Evolutionary conservation across 2,329 filamentous ascomycete species (phyloP), one percentile per base, ranked within the genome.

Genomic region (Apiospora arundinis): DNA sequence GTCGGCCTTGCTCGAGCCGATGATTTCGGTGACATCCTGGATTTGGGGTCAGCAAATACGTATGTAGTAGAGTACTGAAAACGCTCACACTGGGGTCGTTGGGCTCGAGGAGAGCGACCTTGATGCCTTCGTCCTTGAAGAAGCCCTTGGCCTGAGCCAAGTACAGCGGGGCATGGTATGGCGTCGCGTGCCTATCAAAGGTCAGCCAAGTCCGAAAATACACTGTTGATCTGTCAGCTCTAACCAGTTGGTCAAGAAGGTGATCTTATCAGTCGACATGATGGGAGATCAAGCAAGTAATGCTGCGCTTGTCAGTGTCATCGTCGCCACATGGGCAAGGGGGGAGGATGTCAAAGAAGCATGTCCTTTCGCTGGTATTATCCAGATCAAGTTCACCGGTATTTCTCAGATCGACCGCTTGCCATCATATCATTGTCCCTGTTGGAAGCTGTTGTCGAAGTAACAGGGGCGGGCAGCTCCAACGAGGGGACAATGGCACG

Each of bases 291-390:
- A 83, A 81, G 79, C 76, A 76, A 79, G 78, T n/a, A 80, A 6
- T 85, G 90, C 63, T 63, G 70, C 49, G 44, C 18, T n/a, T 32
- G n/a, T 69, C 46, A 68, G 67, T 60, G 52, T 56, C 49, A n/a
- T 28, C 18, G n/a, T 60, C 46, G 46, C 68, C 2, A 9, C 14
- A 37, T 25, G 28, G 71, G 73, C 72, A 75, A 74, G 73, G 76
- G 78, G 78, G 32, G 11, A 40, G 56, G 78, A 79, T 81, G 80
- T 81, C 84, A 87, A 90, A 90, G 89, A 92, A 92, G 92, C 92
- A 93, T 89, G 56, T 93, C 90, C 92, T 93, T 93, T 91, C 92
- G 92, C 92, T 93, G 91, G 91, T 88, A 93, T 93, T 93, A 92
- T 91, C 90, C 91, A 92, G 91, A 92, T 93, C 92, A 93, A 93